Evolutionary conservation across 2,329 filamentous ascomycete species (phyloP), one percentile per base, ranked within the genome.

Genomic region (Trichoderma gracile): DNA sequence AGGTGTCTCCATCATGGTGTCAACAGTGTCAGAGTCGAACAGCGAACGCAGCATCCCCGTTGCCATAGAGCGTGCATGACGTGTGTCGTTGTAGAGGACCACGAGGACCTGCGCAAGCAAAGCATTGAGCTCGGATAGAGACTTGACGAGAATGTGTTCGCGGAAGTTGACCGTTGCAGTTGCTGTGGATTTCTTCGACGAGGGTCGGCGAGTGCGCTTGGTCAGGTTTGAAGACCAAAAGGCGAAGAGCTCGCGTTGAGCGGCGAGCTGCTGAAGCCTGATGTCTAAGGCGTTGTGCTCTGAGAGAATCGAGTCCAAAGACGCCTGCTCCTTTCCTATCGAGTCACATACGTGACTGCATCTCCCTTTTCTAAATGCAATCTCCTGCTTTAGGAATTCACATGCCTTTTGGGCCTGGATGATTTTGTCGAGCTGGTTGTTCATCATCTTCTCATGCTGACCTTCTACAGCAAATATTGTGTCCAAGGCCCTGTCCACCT

Each of bases 21-120:
- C 49, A 15, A 2, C n/a, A 33, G 66, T 59, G 2, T 69, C 65
- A 23, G 49, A 47, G 15, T 70, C 61, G 9, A 71, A 65, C 1
- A 69, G 57, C 1, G 66, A 69, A 27, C 58, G 59, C 5, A 70
- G n/a, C 62, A 71, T 68, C 15, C 67, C 69, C 1, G 64, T 68
- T 38, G 67, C 54, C 15, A 69, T 65, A 7, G 8, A 40, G 15
- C 63, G 54, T 2, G 62, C 42, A 27, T 70, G 66, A 2, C 56
- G 57, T 2, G 67, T 69, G 3, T 71, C 64, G 25, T 70, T 62
- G 9, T 66, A 71, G 0, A 71, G 50, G 3, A 66, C 64, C 1
- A 54, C 54, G 17, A 71, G 40, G 5, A 68, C 47, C 25, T 71
- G 63, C 4, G 49, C 40, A 7, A 71, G 56, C 4, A 70, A 45